Percentiles rank a stretch among this genome's conserved stretches.
Conservation (phyloP, 208 protist species). For the Trypanosoma platydactyli region DNA sequence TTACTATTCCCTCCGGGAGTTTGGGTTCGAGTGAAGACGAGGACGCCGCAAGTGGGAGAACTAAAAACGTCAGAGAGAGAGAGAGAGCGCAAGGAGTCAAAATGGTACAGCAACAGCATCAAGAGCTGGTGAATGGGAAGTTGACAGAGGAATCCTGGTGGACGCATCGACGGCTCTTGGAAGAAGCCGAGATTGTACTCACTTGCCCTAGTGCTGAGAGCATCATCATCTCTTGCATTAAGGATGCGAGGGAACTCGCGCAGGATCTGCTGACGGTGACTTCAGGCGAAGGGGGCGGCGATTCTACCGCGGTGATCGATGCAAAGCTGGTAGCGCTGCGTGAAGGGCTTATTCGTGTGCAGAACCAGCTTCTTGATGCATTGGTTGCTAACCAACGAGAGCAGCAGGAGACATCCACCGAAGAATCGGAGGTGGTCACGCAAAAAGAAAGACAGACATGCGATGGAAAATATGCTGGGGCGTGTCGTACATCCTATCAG, state of each 20-base stretch:
- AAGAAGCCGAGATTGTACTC: constrained; percentile 37
- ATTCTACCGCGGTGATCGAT: background rate
- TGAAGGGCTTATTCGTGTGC: constrained; percentile 9
- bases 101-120: background rate
- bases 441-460: background rate
- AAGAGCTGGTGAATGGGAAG: background rate
- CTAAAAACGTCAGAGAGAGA: background rate
- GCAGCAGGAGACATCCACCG: background rate
- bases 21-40: no score
- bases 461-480: background rate
- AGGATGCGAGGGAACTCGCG: constrained; percentile 16
- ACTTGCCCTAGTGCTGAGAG: constrained; percentile 23
- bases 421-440: background rate
- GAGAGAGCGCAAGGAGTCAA: background rate
- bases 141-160: constrained; percentile 39
- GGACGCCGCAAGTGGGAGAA: no score
- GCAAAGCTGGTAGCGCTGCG: background rate
- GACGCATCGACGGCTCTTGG: constrained; percentile 47
- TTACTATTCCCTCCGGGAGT: no score
- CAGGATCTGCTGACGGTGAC: background rate
- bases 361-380: constrained; percentile 10
- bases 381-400: constrained; percentile 12
- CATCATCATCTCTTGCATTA: constrained; percentile 9
- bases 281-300: background rate
- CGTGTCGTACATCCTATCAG: constrained; percentile 1